Evolutionary conservation across 192 early-diverging fungal genomes (phyloP), one percentile per base, ranked within the genome.

Genomic region (Geosiphon pyriformis): DNA sequence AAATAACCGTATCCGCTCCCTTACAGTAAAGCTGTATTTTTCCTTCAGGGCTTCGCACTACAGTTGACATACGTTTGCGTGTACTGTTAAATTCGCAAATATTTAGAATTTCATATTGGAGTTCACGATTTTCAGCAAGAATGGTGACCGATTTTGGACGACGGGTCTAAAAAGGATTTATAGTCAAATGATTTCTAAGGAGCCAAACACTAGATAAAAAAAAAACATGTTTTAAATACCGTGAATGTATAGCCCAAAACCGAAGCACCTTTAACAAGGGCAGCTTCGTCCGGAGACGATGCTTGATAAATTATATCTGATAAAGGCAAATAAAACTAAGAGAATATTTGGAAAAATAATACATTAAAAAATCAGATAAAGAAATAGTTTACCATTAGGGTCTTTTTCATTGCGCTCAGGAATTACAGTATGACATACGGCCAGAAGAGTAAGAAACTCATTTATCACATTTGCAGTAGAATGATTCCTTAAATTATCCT

Each of bases 61-160:
- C 77, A 4, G 91, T 90, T 6, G 92, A 94, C 97, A 99, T 99
- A 61, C 97, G 85, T 73, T 99, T 99, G 47, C 97, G 85, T n/a
- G 94, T 96, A 49, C 92, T 94, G 75, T 99, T 96, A 83, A 99
- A 99, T 81, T 99, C 97, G 76, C 92, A 94, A 67, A 98, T 88
- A 64, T 94, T 93, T 22, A 99, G 78, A 33, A 99, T 86, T 76
- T 96, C 92, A 70, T 86, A 97, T 70, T 96, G 93, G 34, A 68
- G 27, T 30, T 82, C 81, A 20, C 58, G 17, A 12, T 70, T 73
- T 48, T 72, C 74, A 37, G 78, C 75, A 7, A 34, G 64, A 42
- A 82, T 75, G 42, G 75, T 85, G 54, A 86, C 81, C 17, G 81
- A 78, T 35, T 82, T 80, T 12, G 85, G 85, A 51, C 85, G 69